These are phyloP conservation scores for Cladophialophora yegresii DNA, from an alignment of 2,329 filamentous ascomycete species.

Conservation along the genomic window DNA sequence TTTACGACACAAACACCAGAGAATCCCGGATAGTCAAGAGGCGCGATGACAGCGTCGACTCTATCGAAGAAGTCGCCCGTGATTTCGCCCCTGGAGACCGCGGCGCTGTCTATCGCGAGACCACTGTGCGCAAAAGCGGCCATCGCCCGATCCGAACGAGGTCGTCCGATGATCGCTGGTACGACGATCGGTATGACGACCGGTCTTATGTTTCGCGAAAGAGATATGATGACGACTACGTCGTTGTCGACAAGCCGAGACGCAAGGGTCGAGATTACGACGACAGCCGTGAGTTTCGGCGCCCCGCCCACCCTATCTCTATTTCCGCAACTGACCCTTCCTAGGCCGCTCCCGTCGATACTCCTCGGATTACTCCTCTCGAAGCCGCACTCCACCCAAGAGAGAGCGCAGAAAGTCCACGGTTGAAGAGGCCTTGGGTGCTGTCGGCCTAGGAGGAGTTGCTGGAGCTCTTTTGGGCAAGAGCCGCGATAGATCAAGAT, in stretches of 20 bases:
- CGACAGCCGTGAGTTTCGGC: constrained; percentile 40
- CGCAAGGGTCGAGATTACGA: constrained; percentile 31
- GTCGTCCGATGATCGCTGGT: constrained; percentile 41
- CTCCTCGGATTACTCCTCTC: constrained; percentile 43
- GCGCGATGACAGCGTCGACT: constrained; percentile 72
- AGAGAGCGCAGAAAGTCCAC: constrained; percentile 49
- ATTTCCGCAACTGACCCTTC: constrained; percentile 18
- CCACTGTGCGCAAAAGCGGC: constrained; percentile 42
- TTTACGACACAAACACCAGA: constrained; percentile 33
- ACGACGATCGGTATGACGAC: constrained; percentile 48
- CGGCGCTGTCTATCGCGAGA: constrained; percentile 40
- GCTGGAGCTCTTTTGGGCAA: constrained; percentile 56
- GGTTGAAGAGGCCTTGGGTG: constrained; percentile 55
- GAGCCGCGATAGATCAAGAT: constrained; percentile 62
- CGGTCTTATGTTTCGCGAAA: constrained; percentile 42
- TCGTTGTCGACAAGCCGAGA: constrained; percentile 29
- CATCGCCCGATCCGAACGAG: constrained; percentile 37
- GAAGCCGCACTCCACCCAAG: constrained; percentile 43
- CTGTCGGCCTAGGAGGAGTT: constrained; percentile 59
- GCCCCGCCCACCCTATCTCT: not conserved
- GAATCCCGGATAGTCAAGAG: constrained; percentile 38
- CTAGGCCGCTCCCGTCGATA: constrained; percentile 34
- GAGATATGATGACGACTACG: constrained; percentile 53
- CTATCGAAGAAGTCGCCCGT: constrained; percentile 78
- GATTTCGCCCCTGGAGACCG: constrained; percentile 75